Evolutionary conservation across 2,329 filamentous ascomycete genomes (phyloP).

Genomic region (Calcarisporium arbuscula): DNA sequence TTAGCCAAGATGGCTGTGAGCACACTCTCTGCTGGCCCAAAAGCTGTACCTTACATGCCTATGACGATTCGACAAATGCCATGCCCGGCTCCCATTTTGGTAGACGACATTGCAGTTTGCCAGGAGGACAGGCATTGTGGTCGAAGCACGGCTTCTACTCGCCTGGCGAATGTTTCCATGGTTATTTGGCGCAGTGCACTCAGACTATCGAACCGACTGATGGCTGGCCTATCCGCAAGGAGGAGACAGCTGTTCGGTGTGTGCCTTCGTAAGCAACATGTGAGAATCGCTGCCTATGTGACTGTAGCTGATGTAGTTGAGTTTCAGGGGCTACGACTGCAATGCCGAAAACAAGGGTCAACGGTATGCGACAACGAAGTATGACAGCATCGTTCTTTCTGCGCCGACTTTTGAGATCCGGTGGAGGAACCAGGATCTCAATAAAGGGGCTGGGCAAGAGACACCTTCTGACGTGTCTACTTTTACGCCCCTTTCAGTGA

Average conservation of each 20-base stretch:
- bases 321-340: conserved; percentile 15
- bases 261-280: conserved; percentile 18
- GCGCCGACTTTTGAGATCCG: conserved; percentile 24
- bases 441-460: neutral
- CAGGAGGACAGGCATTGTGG: conserved; percentile 18
- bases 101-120: conserved; percentile 16
- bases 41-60: conserved; percentile 14
- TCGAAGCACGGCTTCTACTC: conserved; percentile 20
- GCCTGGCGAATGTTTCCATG: conserved; percentile 21
- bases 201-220: conserved; percentile 12
- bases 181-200: conserved; percentile 20
- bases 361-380: conserved; percentile 15
- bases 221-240: conserved; percentile 14
- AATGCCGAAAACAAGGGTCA: conserved; percentile 14
- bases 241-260: conserved; percentile 21
- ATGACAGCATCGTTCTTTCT: conserved; percentile 15
- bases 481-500: neutral
- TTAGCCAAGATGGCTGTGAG: conserved; percentile 7
- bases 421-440: conserved; percentile 17
- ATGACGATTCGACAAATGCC: conserved; percentile 15
- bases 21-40: conserved; percentile 10
- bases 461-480: conserved; percentile 1
- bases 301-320: too few relatives aligned
- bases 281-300: neutral
- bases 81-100: conserved; percentile 15